Evolutionary conservation across 2,329 filamentous ascomycete species (phyloP).

Genomic region (Scytalidium sp.): DNA sequence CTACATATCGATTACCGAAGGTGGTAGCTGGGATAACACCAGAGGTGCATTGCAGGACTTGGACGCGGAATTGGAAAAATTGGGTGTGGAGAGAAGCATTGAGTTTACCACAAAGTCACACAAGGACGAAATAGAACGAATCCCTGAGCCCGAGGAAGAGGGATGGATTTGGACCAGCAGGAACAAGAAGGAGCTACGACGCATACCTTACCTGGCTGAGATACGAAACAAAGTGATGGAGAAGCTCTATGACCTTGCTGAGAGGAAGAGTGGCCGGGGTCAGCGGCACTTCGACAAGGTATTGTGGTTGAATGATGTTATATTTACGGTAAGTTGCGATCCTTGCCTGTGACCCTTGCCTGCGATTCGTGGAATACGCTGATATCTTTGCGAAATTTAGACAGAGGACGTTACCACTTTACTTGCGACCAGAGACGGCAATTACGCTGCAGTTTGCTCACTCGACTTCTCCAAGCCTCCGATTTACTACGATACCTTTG

Average conservation of each 20-base stretch:
- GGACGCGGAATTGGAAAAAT: slow-evolving; percentile 47
- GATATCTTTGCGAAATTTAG: slow-evolving; percentile 27
- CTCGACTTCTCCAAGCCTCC: slow-evolving; percentile 55
- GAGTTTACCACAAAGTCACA: slow-evolving; percentile 35
- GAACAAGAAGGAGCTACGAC: slow-evolving; percentile 52
- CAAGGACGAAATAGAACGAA: slow-evolving; percentile 27
- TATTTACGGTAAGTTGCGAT: slow-evolving; percentile 60
- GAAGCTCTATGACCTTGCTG: slow-evolving; percentile 48
- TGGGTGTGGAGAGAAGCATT: slow-evolving; percentile 53
- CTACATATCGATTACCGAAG: slow-evolving; percentile 66
- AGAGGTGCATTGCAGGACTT: slow-evolving; percentile 59
- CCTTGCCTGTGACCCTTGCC: background rate
- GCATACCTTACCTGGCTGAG: slow-evolving; percentile 66
- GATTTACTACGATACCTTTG: slow-evolving; percentile 61
- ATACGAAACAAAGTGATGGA: slow-evolving; percentile 62
- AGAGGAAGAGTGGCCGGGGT: slow-evolving; percentile 40
- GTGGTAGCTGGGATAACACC: slow-evolving; percentile 66
- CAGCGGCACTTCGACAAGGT: slow-evolving; percentile 48
- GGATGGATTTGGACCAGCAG: slow-evolving; percentile 64
- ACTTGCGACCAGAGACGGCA: slow-evolving; percentile 53
- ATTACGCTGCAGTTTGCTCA: slow-evolving; percentile 61
- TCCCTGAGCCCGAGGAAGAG: slow-evolving; percentile 13
- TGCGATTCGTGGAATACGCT: background rate
- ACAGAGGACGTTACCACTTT: slow-evolving; percentile 53
- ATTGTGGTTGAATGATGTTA: slow-evolving; percentile 61